Conservation (phyloP, 495 filamentous ascomycete genomes). For the Parathielavia hyrcaniae region DNA sequence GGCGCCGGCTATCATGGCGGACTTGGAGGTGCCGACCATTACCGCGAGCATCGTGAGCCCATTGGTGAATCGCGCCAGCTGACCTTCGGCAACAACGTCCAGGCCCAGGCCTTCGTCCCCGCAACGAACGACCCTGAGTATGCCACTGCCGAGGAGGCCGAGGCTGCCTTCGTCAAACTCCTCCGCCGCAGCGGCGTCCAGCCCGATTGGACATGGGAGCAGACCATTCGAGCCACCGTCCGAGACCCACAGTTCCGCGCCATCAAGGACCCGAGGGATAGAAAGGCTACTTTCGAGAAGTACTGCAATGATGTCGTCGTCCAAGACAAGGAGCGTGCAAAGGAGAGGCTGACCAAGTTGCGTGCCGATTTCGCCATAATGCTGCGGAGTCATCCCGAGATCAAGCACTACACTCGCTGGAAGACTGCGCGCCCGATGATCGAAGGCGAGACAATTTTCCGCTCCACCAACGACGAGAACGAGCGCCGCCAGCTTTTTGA, state of each 20-base stretch:
- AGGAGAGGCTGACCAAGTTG: slow-evolving; percentile 89
- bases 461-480: slow-evolving; percentile 77
- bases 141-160: slow-evolving; percentile 79
- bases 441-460: slow-evolving; percentile 91
- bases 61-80: slow-evolving; percentile 59
- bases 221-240: slow-evolving; percentile 80
- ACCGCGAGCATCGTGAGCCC: slow-evolving; percentile 41
- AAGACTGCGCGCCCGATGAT: slow-evolving; percentile 93
- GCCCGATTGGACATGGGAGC: slow-evolving; percentile 88
- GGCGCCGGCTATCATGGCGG: slow-evolving; percentile 22
- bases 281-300: slow-evolving; percentile 91
- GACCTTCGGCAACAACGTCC: slow-evolving; percentile 60
- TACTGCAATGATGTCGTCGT: slow-evolving; percentile 83
- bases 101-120: slow-evolving; percentile 56
- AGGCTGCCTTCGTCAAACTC: slow-evolving; percentile 88
- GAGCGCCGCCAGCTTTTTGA: slow-evolving; percentile 91
- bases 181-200: slow-evolving; percentile 78
- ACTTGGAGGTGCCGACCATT: slow-evolving; percentile 24
- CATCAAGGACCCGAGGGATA: slow-evolving; percentile 87
- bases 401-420: slow-evolving; percentile 97
- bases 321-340: slow-evolving; percentile 91
- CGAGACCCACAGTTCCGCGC: slow-evolving; percentile 92
- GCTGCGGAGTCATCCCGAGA: slow-evolving; percentile 94
- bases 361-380: slow-evolving; percentile 92
- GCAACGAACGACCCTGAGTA: slow-evolving; percentile 76